Conservation (phyloP, 1,139 yeast species). For the Geotrichum histeridarum region DNA sequence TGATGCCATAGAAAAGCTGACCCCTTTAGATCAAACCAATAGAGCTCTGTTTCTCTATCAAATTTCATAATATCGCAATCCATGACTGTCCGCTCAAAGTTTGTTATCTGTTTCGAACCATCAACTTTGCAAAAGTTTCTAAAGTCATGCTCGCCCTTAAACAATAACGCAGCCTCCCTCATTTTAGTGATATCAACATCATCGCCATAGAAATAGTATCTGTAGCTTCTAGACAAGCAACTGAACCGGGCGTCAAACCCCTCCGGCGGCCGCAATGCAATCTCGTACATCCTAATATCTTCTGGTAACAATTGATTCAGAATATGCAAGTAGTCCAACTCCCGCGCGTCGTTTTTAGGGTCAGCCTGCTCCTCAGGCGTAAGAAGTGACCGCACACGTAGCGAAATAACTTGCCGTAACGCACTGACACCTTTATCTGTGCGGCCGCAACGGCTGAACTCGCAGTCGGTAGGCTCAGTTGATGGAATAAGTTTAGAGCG, state of each 20-base stretch:
- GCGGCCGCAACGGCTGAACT: conserved; percentile 89
- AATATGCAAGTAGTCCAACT: conserved; percentile 70
- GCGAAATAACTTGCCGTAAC: conserved; percentile 85
- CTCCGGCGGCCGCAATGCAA: conserved; percentile 75
- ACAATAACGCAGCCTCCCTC: conserved; percentile 62
- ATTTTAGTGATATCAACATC: conserved; percentile 60
- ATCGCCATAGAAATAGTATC: conserved; percentile 58
- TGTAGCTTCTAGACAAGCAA: conserved; percentile 76
- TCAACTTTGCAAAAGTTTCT: conserved; percentile 92
- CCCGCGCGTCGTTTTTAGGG: conserved; percentile 54
- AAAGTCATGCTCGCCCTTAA: conserved; percentile 79
- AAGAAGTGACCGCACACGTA: conserved; percentile 67
- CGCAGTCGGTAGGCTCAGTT: conserved; percentile 53
- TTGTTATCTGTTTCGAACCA: conserved; percentile 85
- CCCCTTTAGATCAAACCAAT: conserved; percentile 75
- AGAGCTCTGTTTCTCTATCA: conserved; percentile 32
- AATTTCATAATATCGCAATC: conserved; percentile 27
- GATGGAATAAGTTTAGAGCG: conserved; percentile 63
- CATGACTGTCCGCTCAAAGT: conserved; percentile 56
- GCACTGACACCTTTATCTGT: conserved; percentile 98
- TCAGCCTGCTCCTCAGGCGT: conserved; percentile 53
- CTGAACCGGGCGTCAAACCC: conserved; percentile 91
- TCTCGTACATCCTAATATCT: conserved; percentile 76
- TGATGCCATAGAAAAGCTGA: conserved; percentile 97
- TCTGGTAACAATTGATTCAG: conserved; percentile 73